Conservation (phyloP, 2,329 filamentous ascomycete species). For the Zopfia rhizophila region DNA sequence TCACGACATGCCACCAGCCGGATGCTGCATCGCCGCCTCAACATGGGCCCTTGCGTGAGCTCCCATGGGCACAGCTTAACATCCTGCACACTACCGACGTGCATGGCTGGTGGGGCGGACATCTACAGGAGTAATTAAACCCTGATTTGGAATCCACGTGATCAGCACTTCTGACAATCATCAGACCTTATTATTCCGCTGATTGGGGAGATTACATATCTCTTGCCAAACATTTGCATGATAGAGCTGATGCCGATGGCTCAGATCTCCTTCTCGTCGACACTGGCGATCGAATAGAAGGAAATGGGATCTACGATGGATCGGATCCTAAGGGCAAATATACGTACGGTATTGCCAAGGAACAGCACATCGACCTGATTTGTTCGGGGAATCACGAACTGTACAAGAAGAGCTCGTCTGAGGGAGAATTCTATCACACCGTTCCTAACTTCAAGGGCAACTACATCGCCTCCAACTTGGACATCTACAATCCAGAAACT, state of each 20-base stretch:
- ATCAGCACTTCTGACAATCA: constrained; percentile 27
- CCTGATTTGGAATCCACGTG: constrained; percentile 3
- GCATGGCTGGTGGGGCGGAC: constrained; percentile 94
- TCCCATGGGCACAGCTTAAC: constrained; percentile 95
- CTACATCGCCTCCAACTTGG: constrained; percentile 92
- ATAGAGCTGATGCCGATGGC: constrained; percentile 79
- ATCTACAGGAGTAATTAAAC: constrained; percentile 80
- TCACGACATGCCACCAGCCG: constrained; percentile 73
- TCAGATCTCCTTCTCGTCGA: constrained; percentile 92
- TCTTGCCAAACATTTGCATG: constrained; percentile 84
- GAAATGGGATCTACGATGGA: constrained; percentile 93
- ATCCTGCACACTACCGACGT: constrained; percentile 90
- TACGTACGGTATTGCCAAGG: constrained; percentile 84
- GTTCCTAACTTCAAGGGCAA: constrained; percentile 83
- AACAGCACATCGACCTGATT: constrained; percentile 85
- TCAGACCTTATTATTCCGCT: constrained; percentile 85
- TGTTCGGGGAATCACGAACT: constrained; percentile 95
- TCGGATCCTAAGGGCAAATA: constrained; percentile 89
- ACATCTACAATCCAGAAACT: constrained; percentile 80
- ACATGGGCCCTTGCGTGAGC: constrained; percentile 80
- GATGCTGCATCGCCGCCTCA: constrained; percentile 79
- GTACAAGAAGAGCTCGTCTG: constrained; percentile 81
- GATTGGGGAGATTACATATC: constrained; percentile 99
- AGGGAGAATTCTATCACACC: constrained; percentile 80
- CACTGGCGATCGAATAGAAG: constrained; percentile 92